Evolutionary conservation across 2,329 filamentous ascomycete genomes (phyloP).

Genomic region (Cladobotryum mycophilum): DNA sequence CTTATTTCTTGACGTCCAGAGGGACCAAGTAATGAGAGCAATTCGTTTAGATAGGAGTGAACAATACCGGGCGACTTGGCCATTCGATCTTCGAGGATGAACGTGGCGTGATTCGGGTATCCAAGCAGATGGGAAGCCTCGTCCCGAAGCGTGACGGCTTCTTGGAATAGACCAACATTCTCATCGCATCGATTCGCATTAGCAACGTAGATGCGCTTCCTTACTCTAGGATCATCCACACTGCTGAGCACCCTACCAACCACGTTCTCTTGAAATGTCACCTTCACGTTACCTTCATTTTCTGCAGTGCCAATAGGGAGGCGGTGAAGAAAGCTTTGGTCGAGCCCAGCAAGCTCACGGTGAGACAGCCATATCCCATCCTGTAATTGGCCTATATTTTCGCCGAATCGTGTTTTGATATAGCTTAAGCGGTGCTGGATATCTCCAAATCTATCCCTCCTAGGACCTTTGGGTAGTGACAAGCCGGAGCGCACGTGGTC

Average conservation of each 20-base stretch:
- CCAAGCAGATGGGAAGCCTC: not conserved
- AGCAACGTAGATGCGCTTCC: not conserved
- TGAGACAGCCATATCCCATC: not conserved
- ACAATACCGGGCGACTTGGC: not conserved
- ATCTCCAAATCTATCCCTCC: not conserved
- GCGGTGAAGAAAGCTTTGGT: not conserved
- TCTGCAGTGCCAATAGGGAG: not conserved
- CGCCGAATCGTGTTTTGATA: not conserved
- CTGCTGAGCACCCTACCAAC: not conserved
- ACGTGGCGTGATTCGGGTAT: not conserved
- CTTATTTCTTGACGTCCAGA: not conserved
- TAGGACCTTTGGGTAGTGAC: not conserved
- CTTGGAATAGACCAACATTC: not conserved
- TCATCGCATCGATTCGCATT: not conserved
- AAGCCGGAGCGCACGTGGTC: not conserved
- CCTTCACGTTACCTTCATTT: not conserved
- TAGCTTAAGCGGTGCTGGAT: not conserved
- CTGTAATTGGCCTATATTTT: not conserved
- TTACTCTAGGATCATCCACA: not conserved
- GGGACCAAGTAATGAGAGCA: not conserved
- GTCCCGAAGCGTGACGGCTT: not conserved
- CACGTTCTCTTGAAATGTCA: not conserved
- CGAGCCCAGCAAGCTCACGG: not conserved
- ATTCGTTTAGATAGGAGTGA: not conserved
- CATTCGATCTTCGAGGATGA: slow-evolving; percentile 1